Conservation (phyloP, 1,139 yeast genomes). For the Debaryomyces singareniensis region DNA sequence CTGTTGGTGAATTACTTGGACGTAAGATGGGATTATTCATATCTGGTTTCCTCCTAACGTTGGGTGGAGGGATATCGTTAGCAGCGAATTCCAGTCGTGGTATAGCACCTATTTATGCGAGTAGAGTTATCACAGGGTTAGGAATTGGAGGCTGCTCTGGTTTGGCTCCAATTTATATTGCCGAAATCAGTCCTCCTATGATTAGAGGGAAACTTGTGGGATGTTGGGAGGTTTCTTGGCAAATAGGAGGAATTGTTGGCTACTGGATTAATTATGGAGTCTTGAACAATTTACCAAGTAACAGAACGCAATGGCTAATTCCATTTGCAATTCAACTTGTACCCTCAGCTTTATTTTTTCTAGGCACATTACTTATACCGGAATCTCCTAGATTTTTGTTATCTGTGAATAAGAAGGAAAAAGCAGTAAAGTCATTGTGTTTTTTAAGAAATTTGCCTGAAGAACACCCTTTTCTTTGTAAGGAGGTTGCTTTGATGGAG, state of each 20-base stretch:
- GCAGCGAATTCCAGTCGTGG: slow-evolving; percentile 16
- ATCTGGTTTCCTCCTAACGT: slow-evolving; percentile 28
- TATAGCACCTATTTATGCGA: slow-evolving; percentile 30
- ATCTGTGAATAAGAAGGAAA: slow-evolving; percentile 23
- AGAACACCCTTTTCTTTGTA: slow-evolving; percentile 19
- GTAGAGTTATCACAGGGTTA: slow-evolving; percentile 28
- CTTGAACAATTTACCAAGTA: slow-evolving; percentile 14
- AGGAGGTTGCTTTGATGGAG: slow-evolving; percentile 18
- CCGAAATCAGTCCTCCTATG: slow-evolving; percentile 26
- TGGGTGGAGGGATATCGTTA: slow-evolving; percentile 39
- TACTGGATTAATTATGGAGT: slow-evolving; percentile 40
- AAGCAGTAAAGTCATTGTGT: slow-evolving; percentile 32
- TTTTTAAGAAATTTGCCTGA: slow-evolving; percentile 20
- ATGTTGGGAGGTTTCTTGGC: slow-evolving; percentile 45
- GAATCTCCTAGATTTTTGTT: slow-evolving; percentile 48
- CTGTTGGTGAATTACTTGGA: slow-evolving; percentile 22
- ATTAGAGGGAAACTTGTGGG: slow-evolving; percentile 38
- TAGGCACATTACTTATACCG: slow-evolving; percentile 31
- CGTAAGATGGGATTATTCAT: slow-evolving; percentile 20
- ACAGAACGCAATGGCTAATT: slow-evolving; percentile 25
- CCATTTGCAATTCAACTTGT: slow-evolving; percentile 35
- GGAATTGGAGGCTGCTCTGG: slow-evolving; percentile 33
- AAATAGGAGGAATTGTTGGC: slow-evolving; percentile 43
- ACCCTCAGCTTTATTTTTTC: slow-evolving; percentile 37
- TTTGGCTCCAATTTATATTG: slow-evolving; percentile 26